Percentiles rank a stretch among this genome's conserved stretches.
Conservation (phyloP, 2,329 filamentous ascomycete species). For the Xylariaceae sp. region DNA sequence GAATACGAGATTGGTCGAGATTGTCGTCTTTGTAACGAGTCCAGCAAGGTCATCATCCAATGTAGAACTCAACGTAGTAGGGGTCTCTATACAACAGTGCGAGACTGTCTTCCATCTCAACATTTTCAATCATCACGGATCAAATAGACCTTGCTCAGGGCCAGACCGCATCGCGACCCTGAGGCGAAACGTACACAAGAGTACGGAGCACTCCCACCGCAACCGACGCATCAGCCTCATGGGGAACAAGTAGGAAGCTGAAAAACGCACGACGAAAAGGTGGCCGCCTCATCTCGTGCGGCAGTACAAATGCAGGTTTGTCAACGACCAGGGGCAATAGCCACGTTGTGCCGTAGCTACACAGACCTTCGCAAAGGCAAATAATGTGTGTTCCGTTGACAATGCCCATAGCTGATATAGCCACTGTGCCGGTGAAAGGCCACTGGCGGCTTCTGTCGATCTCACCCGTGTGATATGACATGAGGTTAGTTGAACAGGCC, state of each 20-base stretch:
- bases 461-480: constrained; percentile 8
- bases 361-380: constrained; percentile 39
- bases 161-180: neutral
- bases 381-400: constrained; percentile 39
- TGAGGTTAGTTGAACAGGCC: constrained; percentile 13
- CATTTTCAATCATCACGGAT: too few species aligned
- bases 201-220: constrained; percentile 20
- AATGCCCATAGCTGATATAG: constrained; percentile 38
- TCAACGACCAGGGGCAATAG: constrained; percentile 27
- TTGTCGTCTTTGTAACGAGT: constrained; percentile 26
- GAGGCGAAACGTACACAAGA: constrained; percentile 21
- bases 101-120: constrained; percentile 13
- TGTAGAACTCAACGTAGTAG: constrained; percentile 24
- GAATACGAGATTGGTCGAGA: neutral
- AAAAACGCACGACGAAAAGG: constrained; percentile 22
- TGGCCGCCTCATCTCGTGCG: constrained; percentile 27
- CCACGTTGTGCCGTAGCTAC: constrained; percentile 34
- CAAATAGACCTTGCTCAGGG: neutral
- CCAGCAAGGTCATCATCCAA: constrained; percentile 25
- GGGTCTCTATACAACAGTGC: constrained; percentile 26
- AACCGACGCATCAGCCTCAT: constrained; percentile 24
- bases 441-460: constrained; percentile 6
- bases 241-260: constrained; percentile 19
- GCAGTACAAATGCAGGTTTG: constrained; percentile 27
- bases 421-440: constrained; percentile 36